Evolutionary conservation across 495 filamentous ascomycete genomes (phyloP).

Genomic region (Hypoxylon intermedium): DNA sequence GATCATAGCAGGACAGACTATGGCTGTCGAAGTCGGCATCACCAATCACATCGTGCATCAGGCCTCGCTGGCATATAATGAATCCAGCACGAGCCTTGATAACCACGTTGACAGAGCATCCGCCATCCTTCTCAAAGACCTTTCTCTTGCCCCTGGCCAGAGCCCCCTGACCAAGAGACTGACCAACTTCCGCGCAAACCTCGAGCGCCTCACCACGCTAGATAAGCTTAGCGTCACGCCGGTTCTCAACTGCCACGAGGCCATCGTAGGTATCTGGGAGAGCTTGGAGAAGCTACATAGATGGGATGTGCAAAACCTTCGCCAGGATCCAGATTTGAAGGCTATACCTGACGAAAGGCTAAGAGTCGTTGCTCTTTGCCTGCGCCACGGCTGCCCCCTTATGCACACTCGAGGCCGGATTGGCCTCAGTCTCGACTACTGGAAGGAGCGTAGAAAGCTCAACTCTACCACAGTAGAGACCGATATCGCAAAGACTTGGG

Average conservation of each 20-base stretch:
- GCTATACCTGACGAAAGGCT: constrained; percentile 59
- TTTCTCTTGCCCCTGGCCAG: constrained; percentile 53
- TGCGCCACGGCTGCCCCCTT: constrained; percentile 74
- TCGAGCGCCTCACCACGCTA: constrained; percentile 77
- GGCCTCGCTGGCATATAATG: constrained; percentile 54
- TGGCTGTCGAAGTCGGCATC: constrained; percentile 63
- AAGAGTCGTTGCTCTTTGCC: constrained; percentile 64
- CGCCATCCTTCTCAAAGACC: constrained; percentile 61
- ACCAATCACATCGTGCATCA: constrained; percentile 58
- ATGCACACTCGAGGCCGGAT: constrained; percentile 77
- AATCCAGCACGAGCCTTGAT: constrained; percentile 54
- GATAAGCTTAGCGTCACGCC: constrained; percentile 78
- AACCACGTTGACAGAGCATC: constrained; percentile 58
- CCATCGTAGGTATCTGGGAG: constrained; percentile 78
- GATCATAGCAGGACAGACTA: constrained; percentile 71
- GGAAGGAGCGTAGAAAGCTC: constrained; percentile 69
- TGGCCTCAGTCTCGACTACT: constrained; percentile 85
- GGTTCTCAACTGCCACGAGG: constrained; percentile 85
- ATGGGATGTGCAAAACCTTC: constrained; percentile 69
- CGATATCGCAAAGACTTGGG: constrained; percentile 58
- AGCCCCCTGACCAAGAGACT: constrained; percentile 67
- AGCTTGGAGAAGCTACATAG: constrained; percentile 69
- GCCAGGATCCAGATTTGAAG: constrained; percentile 55
- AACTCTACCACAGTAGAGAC: constrained; percentile 42
- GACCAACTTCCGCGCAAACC: constrained; percentile 76